A percentile compares a stretch with the other conserved stretches of the same genome.
Conservation (phyloP, 441 rosid genomes). For the Rhodomyrtus psidioides region DNA sequence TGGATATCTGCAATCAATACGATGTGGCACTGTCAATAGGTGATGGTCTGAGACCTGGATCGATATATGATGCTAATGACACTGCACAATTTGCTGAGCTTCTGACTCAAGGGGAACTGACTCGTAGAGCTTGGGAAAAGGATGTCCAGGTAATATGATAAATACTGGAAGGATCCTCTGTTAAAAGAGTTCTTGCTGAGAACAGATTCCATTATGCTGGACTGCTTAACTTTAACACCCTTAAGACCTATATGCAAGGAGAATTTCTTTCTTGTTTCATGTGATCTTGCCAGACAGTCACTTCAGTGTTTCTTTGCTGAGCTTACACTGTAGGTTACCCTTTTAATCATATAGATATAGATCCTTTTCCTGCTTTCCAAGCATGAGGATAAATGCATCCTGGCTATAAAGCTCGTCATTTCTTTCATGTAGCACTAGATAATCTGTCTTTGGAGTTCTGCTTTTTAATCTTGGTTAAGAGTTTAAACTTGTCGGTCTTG, state of each 20-base stretch:
- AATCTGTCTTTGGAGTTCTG: neutral
- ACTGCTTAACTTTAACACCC: neutral
- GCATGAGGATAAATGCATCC: neutral
- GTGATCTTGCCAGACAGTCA: neutral
- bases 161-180: neutral
- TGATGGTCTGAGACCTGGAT: slow-evolving; percentile 94
- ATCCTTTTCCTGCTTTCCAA: neutral
- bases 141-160: slow-evolving; percentile 78
- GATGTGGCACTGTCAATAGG: slow-evolving; percentile 96
- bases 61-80: slow-evolving; percentile 95
- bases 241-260: neutral
- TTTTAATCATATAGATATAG: neutral
- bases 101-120: slow-evolving; percentile 93
- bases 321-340: neutral
- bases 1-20: slow-evolving; percentile 90
- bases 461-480: neutral
- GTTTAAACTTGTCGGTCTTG: neutral
- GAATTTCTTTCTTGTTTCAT: neutral
- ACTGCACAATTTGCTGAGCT: slow-evolving; percentile 98
- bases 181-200: neutral
- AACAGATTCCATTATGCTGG: neutral
- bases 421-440: neutral
- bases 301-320: neutral
- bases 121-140: slow-evolving; percentile 95
- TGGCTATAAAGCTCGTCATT: neutral